Conservation (phyloP, 2,329 filamentous ascomycete genomes). For the Alternaria ethzedia region DNA sequence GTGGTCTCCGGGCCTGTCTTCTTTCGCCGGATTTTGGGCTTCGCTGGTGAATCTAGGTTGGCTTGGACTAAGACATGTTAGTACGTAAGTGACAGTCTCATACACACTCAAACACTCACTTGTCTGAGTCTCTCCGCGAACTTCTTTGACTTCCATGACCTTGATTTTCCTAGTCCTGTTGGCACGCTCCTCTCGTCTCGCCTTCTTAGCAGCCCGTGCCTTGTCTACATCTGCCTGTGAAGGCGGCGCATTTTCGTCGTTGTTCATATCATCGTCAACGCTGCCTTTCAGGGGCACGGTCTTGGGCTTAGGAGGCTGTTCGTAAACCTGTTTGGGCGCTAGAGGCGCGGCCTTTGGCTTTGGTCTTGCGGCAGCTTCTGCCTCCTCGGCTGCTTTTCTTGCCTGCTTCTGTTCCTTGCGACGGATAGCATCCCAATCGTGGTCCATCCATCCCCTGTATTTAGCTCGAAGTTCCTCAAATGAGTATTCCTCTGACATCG, state of each 20-base stretch:
- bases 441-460: constrained; percentile 70
- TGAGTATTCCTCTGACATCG: constrained; percentile 74
- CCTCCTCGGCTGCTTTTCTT: constrained; percentile 35
- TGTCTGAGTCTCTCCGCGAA: constrained; percentile 87
- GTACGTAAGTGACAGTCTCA: neutral
- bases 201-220: constrained; percentile 60
- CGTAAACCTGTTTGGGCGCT: constrained; percentile 21
- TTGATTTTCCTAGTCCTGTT: constrained; percentile 68
- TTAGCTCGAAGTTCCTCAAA: constrained; percentile 91
- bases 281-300: constrained; percentile 45
- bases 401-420: constrained; percentile 31
- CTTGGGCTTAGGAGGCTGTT: constrained; percentile 25
- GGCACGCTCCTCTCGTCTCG: constrained; percentile 56
- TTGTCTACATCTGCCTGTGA: constrained; percentile 60
- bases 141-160: constrained; percentile 68
- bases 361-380: constrained; percentile 12
- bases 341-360: constrained; percentile 23
- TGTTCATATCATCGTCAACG: constrained; percentile 41
- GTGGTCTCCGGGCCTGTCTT: constrained; percentile 82
- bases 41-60: constrained; percentile 88
- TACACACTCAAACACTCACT: constrained; percentile 63
- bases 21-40: constrained; percentile 73
- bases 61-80: constrained; percentile 73
- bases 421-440: constrained; percentile 57
- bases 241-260: constrained; percentile 57